Evolutionary conservation across 2,329 filamentous ascomycete species (phyloP).

Genomic region (Whalleya microplaca): DNA sequence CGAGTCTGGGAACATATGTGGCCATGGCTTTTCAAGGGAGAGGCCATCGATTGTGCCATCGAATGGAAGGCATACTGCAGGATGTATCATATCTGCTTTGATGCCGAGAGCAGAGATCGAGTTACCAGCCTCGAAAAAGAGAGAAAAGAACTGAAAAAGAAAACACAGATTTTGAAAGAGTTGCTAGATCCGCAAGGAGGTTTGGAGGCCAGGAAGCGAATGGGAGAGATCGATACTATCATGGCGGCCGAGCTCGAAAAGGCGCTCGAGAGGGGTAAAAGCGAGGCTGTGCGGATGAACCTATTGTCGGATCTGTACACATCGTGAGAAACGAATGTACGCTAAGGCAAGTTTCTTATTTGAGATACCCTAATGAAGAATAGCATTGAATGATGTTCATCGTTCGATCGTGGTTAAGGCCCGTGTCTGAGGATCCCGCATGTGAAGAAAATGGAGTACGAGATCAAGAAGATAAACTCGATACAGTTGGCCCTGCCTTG

Average conservation of each 20-base stretch:
- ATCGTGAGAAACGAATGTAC: constrained; percentile 7
- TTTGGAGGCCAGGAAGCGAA: constrained; percentile 20
- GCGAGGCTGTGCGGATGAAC: constrained; percentile 15
- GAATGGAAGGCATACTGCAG: constrained; percentile 39
- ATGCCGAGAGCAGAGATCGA: constrained; percentile 17
- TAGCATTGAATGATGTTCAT: constrained; percentile 6
- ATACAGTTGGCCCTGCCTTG: neutral
- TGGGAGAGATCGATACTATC: constrained; percentile 28
- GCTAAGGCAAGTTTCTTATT: constrained; percentile 11
- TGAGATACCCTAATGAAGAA: constrained; percentile 21
- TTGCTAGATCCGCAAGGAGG: constrained; percentile 25
- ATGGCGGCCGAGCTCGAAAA: constrained; percentile 21
- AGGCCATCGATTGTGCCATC: constrained; percentile 50
- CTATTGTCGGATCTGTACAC: constrained; percentile 17
- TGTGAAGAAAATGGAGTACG: neutral
- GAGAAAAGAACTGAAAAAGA: constrained; percentile 20
- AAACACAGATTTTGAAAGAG: constrained; percentile 24
- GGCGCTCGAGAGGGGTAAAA: constrained; percentile 22
- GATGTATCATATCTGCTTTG: constrained; percentile 41
- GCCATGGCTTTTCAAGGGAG: constrained; percentile 36
- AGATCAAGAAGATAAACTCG: neutral
- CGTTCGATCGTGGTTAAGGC: neutral
- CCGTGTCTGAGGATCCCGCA: neutral
- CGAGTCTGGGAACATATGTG: constrained; percentile 43
- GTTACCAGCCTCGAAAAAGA: constrained; percentile 27